Evolutionary conservation across 2,329 filamentous ascomycete genomes (phyloP), one percentile per base, ranked within the genome.

Genomic region (Lecanosticta acicola): DNA sequence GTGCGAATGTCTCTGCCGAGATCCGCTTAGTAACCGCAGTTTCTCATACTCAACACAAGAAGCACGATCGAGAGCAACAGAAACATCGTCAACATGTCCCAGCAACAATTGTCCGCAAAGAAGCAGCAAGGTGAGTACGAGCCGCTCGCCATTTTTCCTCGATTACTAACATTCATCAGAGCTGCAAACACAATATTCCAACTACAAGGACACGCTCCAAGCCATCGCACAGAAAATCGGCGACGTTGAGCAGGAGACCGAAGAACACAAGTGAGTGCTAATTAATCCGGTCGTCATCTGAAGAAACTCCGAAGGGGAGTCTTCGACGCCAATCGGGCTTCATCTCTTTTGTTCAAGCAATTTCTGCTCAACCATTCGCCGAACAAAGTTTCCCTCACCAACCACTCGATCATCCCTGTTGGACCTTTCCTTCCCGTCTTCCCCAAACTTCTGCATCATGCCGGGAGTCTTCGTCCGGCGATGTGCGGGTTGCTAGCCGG

Each of bases 191-290:
- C 85, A 87, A 59, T 93, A 93, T 67, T 79, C 79, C 56, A 87
- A 82, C 69, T 91, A 78, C 74, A 84, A 83, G 62, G 81, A 78
- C 61, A 81, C 75, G 26, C 79, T 98, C 48, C 91, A 97, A 70
- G 87, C 93, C 64, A 82, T 98, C 61, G 93, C 93, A 21, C 84
- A 89, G 63, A 97, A 95, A 68, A 96, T 98, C 59, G 93, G 93
- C 33, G 90, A 97, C 64, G 90, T 98, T 46, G 93, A 98, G 72
- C 88, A 95, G 67, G 93, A 97, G 67, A 84, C 87, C 16, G 93
- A 98, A 68, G 93, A 98, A 68, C 93, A 98, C 76, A 97, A 95
- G 93, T 97, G 72, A 66, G 69, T 49, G 14, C 41, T 41, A 35
- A 32, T 34, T 34, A 13, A 50, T 53, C 39, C 50, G 24, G 10